Conservation (phyloP, 495 filamentous ascomycete genomes). For the Hypoxylon crocopeplum region DNA sequence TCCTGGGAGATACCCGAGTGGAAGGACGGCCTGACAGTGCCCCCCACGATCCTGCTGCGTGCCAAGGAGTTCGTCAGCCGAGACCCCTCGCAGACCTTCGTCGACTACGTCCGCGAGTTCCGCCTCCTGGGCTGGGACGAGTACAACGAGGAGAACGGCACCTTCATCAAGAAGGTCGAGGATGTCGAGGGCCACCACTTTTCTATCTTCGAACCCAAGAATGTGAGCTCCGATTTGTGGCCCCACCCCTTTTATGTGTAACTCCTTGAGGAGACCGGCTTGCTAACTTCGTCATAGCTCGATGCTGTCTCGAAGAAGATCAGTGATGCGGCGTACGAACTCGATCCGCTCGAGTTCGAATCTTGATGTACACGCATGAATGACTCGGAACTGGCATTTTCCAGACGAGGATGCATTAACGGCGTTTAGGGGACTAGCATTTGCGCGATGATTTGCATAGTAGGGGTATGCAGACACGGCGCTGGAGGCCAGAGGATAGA, state of each 20-base stretch:
- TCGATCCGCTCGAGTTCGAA: conserved; percentile 41
- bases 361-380: too few species aligned
- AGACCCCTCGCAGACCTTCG: conserved; percentile 30
- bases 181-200: conserved; percentile 54
- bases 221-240: conserved; percentile 26
- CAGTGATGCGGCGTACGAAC: conserved; percentile 39
- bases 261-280: too few species aligned
- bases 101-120: conserved; percentile 45
- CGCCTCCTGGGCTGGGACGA: conserved; percentile 48
- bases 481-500: too few species aligned
- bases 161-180: conserved; percentile 45
- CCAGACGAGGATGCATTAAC: too few species aligned
- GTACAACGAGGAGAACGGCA: conserved; percentile 36
- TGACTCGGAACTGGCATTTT: too few species aligned
- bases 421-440: too few species aligned
- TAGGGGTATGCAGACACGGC: too few species aligned
- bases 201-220: conserved; percentile 44
- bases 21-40: conserved; percentile 16
- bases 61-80: conserved; percentile 43
- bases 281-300: conserved; percentile 12
- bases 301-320: conserved; percentile 41
- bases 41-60: conserved; percentile 48
- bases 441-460: too few species aligned
- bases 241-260: neutral
- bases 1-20: conserved; percentile 47